Conservation (phyloP, 1,284 basidiomycete genomes). For the Veloboletus limbatus region DNA sequence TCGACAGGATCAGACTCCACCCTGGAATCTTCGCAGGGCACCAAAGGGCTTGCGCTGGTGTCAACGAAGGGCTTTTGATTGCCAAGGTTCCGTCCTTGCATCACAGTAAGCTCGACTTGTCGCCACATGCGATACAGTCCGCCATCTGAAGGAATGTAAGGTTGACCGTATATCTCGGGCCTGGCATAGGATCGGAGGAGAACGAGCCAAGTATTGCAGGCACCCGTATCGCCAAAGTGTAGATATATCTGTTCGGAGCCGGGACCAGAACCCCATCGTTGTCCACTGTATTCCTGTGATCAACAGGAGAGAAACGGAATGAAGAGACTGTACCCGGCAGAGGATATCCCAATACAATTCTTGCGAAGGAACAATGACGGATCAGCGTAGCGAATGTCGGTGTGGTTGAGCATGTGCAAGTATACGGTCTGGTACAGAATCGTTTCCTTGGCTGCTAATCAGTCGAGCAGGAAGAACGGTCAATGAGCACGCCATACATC, state of each 20-base stretch:
- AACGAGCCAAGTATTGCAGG: constrained; percentile 67
- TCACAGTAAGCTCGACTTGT: constrained; percentile 66
- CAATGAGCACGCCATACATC: constrained; percentile 47
- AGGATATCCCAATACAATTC: constrained; percentile 68
- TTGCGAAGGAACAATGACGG: constrained; percentile 69
- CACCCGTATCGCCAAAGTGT: constrained; percentile 57
- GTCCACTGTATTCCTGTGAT: constrained; percentile 42
- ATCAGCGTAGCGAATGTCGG: constrained; percentile 69
- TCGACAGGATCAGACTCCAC: constrained; percentile 54
- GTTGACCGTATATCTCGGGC: constrained; percentile 71
- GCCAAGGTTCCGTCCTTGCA: constrained; percentile 69
- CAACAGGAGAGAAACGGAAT: constrained; percentile 6
- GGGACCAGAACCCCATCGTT: constrained; percentile 55
- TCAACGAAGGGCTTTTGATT: constrained; percentile 37
- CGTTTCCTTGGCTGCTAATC: constrained; percentile 49
- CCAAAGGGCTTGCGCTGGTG: constrained; percentile 21
- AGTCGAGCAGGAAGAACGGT: constrained; percentile 6
- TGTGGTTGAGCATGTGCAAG: constrained; percentile 68
- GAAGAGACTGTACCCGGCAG: constrained; percentile 45
- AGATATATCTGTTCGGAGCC: constrained; percentile 68
- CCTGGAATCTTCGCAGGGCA: constrained; percentile 35
- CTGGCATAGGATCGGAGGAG: constrained; percentile 73
- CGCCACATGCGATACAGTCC: constrained; percentile 84
- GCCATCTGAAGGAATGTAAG: constrained; percentile 55
- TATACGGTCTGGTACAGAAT: constrained; percentile 69